Percentiles rank a stretch among this genome's conserved stretches.
Evolutionary conservation across 1,139 yeast genomes (phyloP).

Genomic region (Meyerozyma smithsonii): DNA sequence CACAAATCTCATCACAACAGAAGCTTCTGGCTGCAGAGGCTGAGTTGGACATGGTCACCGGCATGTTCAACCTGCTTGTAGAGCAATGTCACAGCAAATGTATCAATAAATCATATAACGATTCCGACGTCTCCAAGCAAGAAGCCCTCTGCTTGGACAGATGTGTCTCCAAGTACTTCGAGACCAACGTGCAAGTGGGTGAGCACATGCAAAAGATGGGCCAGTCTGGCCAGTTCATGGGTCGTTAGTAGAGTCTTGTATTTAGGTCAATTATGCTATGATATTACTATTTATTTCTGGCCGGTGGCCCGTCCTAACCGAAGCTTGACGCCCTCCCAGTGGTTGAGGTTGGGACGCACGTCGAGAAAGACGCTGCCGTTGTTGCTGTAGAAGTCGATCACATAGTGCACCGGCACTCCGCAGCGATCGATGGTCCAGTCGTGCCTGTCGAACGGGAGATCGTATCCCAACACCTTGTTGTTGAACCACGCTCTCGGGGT

Average conservation of each 20-base stretch:
- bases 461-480: conserved; percentile 53
- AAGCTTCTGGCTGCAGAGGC: conserved; percentile 78
- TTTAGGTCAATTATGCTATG: conserved; percentile 7
- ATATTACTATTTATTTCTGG: conserved; percentile 6
- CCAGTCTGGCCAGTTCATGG: conserved; percentile 49
- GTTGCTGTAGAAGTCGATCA: conserved; percentile 85
- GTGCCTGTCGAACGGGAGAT: conserved; percentile 90
- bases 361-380: conserved; percentile 71
- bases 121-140: conserved; percentile 75
- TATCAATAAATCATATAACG: conserved; percentile 60
- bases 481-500: conserved; percentile 90
- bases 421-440: conserved; percentile 93
- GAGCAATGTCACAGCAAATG: conserved; percentile 91
- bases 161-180: conserved; percentile 96
- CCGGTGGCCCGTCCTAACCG: conserved; percentile 61
- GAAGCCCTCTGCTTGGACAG: conserved; percentile 93
- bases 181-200: conserved; percentile 93
- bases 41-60: conserved; percentile 93
- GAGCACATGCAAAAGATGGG: conserved; percentile 82
- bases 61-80: conserved; percentile 85
- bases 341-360: conserved; percentile 85
- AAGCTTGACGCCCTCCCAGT: conserved; percentile 72
- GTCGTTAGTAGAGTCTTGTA: conserved; percentile 29
- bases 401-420: conserved; percentile 80
- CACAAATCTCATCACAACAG: conserved; percentile 69